A percentile compares a stretch with the other conserved stretches of the same genome.
These are phyloP conservation scores for Saccharomycopsis sp. DNA, from an alignment of 805 yeast genomes.

Conservation along the genomic window DNA sequence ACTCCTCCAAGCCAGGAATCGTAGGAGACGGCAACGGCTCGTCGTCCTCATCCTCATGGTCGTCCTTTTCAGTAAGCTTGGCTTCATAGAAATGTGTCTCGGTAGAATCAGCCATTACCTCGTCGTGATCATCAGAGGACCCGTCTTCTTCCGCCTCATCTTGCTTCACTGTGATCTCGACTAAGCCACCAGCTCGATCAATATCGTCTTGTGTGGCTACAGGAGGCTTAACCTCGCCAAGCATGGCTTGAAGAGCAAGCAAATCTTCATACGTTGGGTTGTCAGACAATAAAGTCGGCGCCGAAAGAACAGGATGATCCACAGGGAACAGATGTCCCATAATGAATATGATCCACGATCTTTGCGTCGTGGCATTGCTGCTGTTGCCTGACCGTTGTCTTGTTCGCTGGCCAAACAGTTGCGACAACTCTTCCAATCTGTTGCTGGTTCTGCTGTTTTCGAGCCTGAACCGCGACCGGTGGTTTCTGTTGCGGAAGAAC, in stretches of 20 bases:
- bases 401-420: slow-evolving; percentile 16
- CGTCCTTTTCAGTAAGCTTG: slow-evolving; percentile 1
- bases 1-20: neutral
- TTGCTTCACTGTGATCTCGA: slow-evolving; percentile 22
- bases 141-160: slow-evolving; percentile 4
- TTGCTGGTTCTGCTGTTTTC: slow-evolving; percentile 17
- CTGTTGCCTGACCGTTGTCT: slow-evolving; percentile 2
- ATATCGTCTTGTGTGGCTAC: slow-evolving; percentile 38
- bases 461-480: slow-evolving; percentile 19
- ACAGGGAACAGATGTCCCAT: slow-evolving; percentile 49
- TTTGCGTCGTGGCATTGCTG: slow-evolving; percentile 24
- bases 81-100: neutral
- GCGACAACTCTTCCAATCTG: slow-evolving; percentile 21
- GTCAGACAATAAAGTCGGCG: slow-evolving; percentile 42
- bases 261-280: slow-evolving; percentile 47
- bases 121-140: neutral
- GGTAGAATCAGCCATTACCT: neutral
- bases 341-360: slow-evolving; percentile 59
- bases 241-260: slow-evolving; percentile 39
- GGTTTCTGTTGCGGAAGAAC: slow-evolving; percentile 20
- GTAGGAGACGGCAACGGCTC: slow-evolving; percentile 18
- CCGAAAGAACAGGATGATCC: slow-evolving; percentile 42
- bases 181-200: slow-evolving; percentile 33
- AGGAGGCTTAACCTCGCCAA: slow-evolving; percentile 41
- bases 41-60: slow-evolving; percentile 6